phyloP scores from a whole-genome alignment of 345 rosid genomes.

The Pseudoturritis turrita region DNA sequence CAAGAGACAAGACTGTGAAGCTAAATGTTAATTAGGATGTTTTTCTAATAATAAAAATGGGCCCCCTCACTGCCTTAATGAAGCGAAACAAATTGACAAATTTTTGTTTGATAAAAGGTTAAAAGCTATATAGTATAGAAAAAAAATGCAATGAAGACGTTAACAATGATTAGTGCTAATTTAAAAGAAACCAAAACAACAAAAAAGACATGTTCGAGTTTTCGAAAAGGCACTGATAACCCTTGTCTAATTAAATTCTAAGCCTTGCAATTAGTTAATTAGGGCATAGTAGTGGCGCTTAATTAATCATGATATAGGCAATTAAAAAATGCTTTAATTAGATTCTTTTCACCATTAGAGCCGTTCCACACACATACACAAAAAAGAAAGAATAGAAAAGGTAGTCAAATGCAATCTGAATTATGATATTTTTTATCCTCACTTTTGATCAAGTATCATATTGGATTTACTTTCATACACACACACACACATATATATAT shows the following conservation, averaged over 20 bases:
- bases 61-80: conserved; percentile 22
- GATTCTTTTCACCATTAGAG: not conserved
- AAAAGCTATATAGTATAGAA: not conserved
- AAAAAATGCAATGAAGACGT: not conserved
- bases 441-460: conserved; percentile 3
- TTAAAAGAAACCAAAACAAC: conserved; percentile 9
- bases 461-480: conserved; percentile 5
- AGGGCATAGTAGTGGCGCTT: not conserved
- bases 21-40: conserved; percentile 21
- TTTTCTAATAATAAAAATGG: conserved; percentile 16
- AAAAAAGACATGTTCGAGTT: conserved; percentile 9
- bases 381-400: not conserved
- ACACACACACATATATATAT: not conserved
- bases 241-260: conserved; percentile 17
- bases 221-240: conserved; percentile 22
- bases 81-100: conserved; percentile 15
- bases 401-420: conserved; percentile 18
- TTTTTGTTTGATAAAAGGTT: not conserved
- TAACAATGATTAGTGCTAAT: conserved; percentile 29
- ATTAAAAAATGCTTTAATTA: not conserved
- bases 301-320: not conserved
- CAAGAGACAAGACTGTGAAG: conserved; percentile 29
- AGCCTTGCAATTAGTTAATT: conserved; percentile 21
- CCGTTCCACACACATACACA: not conserved
- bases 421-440: not conserved